These are phyloP conservation scores for Penicillium sclerotigenum DNA, from an alignment of 2,329 filamentous ascomycete species.

Conservation along the genomic window DNA sequence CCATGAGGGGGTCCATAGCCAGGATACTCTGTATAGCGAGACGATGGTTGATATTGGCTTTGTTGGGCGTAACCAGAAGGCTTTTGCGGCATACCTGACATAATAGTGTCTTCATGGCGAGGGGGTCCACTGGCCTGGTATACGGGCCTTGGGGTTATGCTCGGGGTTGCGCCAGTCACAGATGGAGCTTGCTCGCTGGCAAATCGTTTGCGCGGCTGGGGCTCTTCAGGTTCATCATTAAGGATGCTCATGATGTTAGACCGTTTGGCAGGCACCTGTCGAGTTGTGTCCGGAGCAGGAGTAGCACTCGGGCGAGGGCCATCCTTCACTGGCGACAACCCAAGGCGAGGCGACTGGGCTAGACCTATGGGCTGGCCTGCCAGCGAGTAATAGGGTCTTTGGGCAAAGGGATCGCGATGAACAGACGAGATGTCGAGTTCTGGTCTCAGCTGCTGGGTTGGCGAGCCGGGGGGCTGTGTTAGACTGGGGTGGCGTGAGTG, in stretches of 20 bases:
- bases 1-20: conserved; percentile 29
- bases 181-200: conserved; percentile 39
- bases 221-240: conserved; percentile 49
- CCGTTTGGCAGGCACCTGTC: conserved; percentile 46
- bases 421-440: conserved; percentile 36
- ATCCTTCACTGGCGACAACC: conserved; percentile 39
- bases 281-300: conserved; percentile 34
- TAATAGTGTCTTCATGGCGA: conserved; percentile 27
- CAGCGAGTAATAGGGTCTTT: conserved; percentile 34
- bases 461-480: conserved; percentile 36
- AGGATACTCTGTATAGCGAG: conserved; percentile 36
- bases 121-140: conserved; percentile 27
- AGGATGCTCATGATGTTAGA: conserved; percentile 51
- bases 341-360: conserved; percentile 28
- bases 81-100: conserved; percentile 24
- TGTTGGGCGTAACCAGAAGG: conserved; percentile 28
- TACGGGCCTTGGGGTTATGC: conserved; percentile 27
- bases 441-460: conserved; percentile 29
- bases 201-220: conserved; percentile 45
- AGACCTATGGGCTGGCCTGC: conserved; percentile 26
- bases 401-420: conserved; percentile 36
- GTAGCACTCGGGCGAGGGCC: conserved; percentile 33
- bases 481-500: conserved; percentile 40
- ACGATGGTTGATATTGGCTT: conserved; percentile 28
- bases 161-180: conserved; percentile 9